These are phyloP conservation scores for Sclerotiophoma versabilis DNA, from an alignment of 2,329 filamentous ascomycete genomes.

Conservation along the genomic window DNA sequence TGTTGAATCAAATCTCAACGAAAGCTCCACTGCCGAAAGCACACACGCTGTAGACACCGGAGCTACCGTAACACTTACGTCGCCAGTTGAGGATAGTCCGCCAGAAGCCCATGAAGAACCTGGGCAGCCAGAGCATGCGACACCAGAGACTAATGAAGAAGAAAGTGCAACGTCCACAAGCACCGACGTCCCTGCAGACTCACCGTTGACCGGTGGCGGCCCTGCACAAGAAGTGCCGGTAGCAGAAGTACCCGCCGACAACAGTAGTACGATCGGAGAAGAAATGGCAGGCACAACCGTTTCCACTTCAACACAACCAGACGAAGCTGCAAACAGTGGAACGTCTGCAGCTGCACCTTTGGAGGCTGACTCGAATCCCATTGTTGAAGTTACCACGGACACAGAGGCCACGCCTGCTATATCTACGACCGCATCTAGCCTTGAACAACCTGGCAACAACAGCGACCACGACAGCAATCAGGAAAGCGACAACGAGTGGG, in stretches of 20 bases:
- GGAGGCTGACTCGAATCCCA: neutral
- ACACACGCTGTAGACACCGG: neutral
- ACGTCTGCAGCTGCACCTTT: neutral
- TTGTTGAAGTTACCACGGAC: neutral
- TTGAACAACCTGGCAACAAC: neutral
- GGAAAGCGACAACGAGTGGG: constrained; percentile 75
- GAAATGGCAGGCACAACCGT: neutral
- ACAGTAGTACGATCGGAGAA: neutral
- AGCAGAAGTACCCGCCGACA: neutral
- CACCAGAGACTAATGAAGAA: neutral
- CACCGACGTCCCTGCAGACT: neutral
- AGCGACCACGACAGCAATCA: constrained; percentile 53
- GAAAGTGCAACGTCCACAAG: neutral
- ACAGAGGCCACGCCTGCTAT: neutral
- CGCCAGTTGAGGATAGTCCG: neutral
- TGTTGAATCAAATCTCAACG: neutral
- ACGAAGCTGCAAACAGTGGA: neutral
- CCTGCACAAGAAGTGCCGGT: neutral
- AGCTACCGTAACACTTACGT: neutral
- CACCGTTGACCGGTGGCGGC: neutral
- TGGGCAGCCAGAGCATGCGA: neutral
- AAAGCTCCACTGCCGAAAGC: neutral
- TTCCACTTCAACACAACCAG: neutral
- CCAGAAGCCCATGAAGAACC: neutral
- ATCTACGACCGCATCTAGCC: neutral